These are phyloP conservation scores for Nephelium lappaceum DNA, from an alignment of 345 rosid species.

Conservation along the genomic window DNA sequence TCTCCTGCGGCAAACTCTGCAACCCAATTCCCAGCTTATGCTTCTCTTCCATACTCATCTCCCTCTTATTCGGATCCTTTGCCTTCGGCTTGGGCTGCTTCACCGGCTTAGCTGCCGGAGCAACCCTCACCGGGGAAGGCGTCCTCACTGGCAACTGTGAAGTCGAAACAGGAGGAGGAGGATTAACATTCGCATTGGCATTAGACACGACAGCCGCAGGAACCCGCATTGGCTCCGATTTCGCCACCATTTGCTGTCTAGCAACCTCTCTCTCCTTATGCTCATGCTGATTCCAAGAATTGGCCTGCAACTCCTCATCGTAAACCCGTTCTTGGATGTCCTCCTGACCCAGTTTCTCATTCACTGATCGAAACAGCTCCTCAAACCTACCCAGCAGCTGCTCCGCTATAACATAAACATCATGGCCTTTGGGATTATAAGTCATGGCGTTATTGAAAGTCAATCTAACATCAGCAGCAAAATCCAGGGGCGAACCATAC, in stretches of 20 bases:
- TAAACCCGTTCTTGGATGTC: conserved; percentile 17
- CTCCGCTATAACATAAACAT: conserved; percentile 58
- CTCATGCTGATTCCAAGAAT: conserved; percentile 51
- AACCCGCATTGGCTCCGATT: conserved; percentile 31
- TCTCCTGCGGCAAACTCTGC: conserved; percentile 82
- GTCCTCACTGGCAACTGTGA: conserved; percentile 42
- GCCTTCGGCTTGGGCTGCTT: conserved; percentile 83
- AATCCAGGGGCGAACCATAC: conserved; percentile 57
- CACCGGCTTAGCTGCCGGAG: conserved; percentile 40
- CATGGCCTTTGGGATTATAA: conserved; percentile 78
- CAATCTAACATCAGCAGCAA: conserved; percentile 72
- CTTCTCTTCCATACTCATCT: conserved; percentile 75
- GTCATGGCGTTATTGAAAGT: conserved; percentile 75
- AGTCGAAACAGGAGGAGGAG: not conserved
- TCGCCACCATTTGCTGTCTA: conserved; percentile 21
- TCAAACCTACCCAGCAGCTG: conserved; percentile 54
- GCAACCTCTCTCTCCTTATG: conserved; percentile 22
- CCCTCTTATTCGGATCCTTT: conserved; percentile 76
- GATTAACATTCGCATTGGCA: not conserved
- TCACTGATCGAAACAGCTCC: conserved; percentile 46
- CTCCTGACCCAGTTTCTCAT: conserved; percentile 33
- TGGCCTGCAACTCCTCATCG: conserved; percentile 42
- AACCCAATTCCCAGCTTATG: conserved; percentile 66
- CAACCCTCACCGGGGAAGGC: conserved; percentile 36
- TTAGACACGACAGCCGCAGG: conserved; percentile 23